Base-by-base conservation (phyloP, 1,139 yeast species). In the Insectozyma bohioensis region DNA sequence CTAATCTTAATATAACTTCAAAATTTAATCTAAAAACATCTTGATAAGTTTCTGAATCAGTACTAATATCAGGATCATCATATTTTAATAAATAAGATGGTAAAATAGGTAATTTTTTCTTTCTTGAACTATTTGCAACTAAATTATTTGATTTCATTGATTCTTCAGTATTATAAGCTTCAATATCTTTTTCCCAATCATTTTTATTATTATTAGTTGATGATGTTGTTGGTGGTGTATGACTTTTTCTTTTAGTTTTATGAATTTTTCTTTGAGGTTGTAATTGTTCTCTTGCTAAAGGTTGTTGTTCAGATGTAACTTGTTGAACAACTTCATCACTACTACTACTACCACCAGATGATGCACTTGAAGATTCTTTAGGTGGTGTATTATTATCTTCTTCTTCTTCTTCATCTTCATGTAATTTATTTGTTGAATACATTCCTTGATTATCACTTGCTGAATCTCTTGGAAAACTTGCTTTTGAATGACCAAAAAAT, bases 41-140 rank as follows among this genome's bases (percentile, higher is more conserved):
- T 3, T 47, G 45, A 10, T 37, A 40, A 7, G 52, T 47, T 5
- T 47, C 54, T 6, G 59, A 53, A 28, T 52, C 52, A 1, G 52
- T 29, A 12, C 52, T 44, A 15, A 52, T 26, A 28, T 54, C 56
- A 0, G 58, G 52, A 21, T 59, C 58, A 44, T 48, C 38, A 20
- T 39, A 39, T 42, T 54, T 41, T 41, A 49, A 46, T 53, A 47
- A 49, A 47, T 43, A 49, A 7, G 38, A 41, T 5, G 38, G 35
- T 14, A 42, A 30, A 1, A 37, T 31, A 9, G 58, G 75, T 28
- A 50, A 54, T 13, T 37, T 56, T 46, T 53, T 63, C 46, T 57
- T 63, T 36, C 41, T 46, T 37, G 54, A 58, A 30, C 45, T 39
- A 24, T 56, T 47, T 41, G 51, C 54, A 34, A 63, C 42, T 24